These are phyloP conservation scores for Mycena citricolor DNA, from an alignment of 1,284 basidiomycete species.

Conservation along the genomic window DNA sequence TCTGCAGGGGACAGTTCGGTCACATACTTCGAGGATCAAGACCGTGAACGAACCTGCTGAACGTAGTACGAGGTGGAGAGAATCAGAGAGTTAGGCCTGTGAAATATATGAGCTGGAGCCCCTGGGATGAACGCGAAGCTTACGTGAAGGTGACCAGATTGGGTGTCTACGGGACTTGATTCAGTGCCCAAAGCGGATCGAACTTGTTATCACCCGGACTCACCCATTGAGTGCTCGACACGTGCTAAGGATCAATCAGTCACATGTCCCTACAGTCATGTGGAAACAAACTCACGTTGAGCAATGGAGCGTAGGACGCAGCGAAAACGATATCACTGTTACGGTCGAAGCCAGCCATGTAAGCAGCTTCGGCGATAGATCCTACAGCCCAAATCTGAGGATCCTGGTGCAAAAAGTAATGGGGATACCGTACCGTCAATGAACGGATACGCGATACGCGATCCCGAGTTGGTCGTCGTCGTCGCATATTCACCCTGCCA, in stretches of 20 bases:
- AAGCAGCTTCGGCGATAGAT: conserved; percentile 59
- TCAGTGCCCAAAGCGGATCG: too few relatives aligned
- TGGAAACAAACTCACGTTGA: conserved; percentile 2
- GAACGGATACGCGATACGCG: background rate
- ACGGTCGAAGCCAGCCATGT: conserved; percentile 67
- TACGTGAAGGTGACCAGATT: conserved; percentile 3
- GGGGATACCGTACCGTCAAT: too few relatives aligned
- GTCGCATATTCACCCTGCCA: background rate
- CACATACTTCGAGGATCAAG: too few relatives aligned
- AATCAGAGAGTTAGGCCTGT: background rate
- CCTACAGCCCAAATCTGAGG: too few relatives aligned
- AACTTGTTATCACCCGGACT: background rate
- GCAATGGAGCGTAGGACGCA: conserved; percentile 65
- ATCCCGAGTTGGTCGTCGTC: background rate
- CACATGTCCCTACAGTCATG: too few relatives aligned
- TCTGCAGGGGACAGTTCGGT: background rate
- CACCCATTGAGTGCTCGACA: conserved; percentile 2
- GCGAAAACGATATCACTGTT: conserved; percentile 58
- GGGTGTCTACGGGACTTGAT: background rate
- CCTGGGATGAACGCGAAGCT: too few relatives aligned
- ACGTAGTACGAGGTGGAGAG: background rate
- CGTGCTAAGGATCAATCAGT: too few relatives aligned
- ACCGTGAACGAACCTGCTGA: background rate
- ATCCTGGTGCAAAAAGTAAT: too few relatives aligned
- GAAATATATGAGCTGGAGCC: too few relatives aligned